Percentiles rank a stretch among this genome's conserved stretches.
These are phyloP conservation scores for Myxozyma neglecta DNA, from an alignment of 805 yeast genomes.

Conservation along the genomic window DNA sequence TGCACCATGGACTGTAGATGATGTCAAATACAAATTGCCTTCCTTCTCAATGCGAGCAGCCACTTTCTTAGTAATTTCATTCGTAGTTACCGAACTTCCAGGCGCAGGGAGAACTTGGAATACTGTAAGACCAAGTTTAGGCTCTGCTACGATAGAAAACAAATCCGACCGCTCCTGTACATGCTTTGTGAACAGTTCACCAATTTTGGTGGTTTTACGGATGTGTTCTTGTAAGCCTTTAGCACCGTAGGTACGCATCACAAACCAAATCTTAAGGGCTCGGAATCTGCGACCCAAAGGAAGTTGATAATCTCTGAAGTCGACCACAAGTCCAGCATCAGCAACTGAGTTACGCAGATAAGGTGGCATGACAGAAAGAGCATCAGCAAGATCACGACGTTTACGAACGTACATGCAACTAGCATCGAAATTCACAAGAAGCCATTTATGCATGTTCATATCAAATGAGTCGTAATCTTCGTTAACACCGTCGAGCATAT, in stretches of 20 bases:
- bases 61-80: slow-evolving; percentile 27
- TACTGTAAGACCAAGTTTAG: slow-evolving; percentile 31
- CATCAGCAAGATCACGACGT: slow-evolving; percentile 30
- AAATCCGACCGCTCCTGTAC: slow-evolving; percentile 18
- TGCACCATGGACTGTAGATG: slow-evolving; percentile 22
- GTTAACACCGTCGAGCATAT: slow-evolving; percentile 25
- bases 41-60: slow-evolving; percentile 24
- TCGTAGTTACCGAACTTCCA: slow-evolving; percentile 3
- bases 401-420: slow-evolving; percentile 31
- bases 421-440: slow-evolving; percentile 34
- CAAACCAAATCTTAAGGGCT: slow-evolving; percentile 34
- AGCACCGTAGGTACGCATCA: slow-evolving; percentile 33
- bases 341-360: slow-evolving; percentile 31
- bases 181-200: slow-evolving; percentile 23
- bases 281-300: slow-evolving; percentile 35
- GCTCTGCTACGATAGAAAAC: slow-evolving; percentile 24
- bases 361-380: slow-evolving; percentile 31
- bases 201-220: slow-evolving; percentile 18
- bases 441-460: slow-evolving; percentile 36
- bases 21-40: slow-evolving; percentile 28
- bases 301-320: slow-evolving; percentile 35
- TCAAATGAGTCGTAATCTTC: slow-evolving; percentile 33
- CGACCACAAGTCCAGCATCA: slow-evolving; percentile 33
- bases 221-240: slow-evolving; percentile 32
- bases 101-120: slow-evolving; percentile 26